Evolutionary conservation across 768 basidiomycete species (phyloP), one percentile per base, ranked within the genome.

Genomic region (Podaxis sp.): DNA sequence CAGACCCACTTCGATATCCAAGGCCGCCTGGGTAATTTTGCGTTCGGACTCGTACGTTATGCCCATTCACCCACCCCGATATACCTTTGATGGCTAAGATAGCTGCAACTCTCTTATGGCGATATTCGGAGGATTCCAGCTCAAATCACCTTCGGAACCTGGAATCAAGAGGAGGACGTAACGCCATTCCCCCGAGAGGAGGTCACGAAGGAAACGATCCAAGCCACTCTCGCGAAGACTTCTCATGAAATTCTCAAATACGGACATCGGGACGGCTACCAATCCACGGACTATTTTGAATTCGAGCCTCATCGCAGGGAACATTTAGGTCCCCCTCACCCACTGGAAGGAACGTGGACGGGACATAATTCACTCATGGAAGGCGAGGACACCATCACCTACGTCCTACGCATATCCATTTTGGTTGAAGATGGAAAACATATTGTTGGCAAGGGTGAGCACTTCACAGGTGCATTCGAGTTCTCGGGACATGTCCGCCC

Each of bases 31-130:
- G 72, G 72, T 3, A 77, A 76, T 52, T 74, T 75, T 49, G 75
- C 76, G 2, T 77, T 76, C 56, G 75, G 76, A 5, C 67, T 77
- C 24, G 76, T 77, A 48, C 51, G 74, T 48, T 22, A 17, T 41
- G 46, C 44, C 53, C 15, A 30, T 48, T 56, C n/a, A 22, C 36
- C 6, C 38, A 46, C 12, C 30, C 12, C 10, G 37, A 20, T 7
- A 33, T 20, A 52, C 44, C 38, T 46, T 50, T 41, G 2, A 63
- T 49, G 17, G 41, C 26, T 26, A 15, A 38, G 0, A 0, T n/a
- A 76, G 75, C 72, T 75, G 55, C 74, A 75, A 62, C 67, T 74
- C 1, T 74, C 74, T 2, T 75, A 73, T 56, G 74, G 74, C 2
- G 74, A 75, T 65, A 70, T 75, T 33, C 68, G 71, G 58, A 67